phyloP scores from a whole-genome alignment of 108 stramenopile species.

The Stephanodiscus triporus region DNA sequence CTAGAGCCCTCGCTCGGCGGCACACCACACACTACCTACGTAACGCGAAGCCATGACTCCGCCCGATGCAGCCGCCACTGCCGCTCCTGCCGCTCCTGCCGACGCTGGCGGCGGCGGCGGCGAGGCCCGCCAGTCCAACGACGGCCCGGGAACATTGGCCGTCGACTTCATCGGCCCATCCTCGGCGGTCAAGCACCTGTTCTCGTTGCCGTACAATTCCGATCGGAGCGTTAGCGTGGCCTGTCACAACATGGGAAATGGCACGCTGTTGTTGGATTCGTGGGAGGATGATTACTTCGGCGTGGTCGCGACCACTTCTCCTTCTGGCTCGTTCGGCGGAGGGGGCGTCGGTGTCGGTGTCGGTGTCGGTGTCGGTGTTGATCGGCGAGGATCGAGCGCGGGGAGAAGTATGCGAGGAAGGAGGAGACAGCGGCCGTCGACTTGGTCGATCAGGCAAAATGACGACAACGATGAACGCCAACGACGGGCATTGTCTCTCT shows the following conservation, averaged over 20 bases:
- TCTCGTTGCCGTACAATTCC: slow-evolving; percentile 68
- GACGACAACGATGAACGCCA: not conserved
- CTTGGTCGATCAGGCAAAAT: slow-evolving; percentile 20
- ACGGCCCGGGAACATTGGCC: not conserved
- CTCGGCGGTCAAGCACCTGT: slow-evolving; percentile 68
- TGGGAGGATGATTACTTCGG: slow-evolving; percentile 25
- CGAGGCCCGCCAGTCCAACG: too few relatives aligned
- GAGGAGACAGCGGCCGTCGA: slow-evolving; percentile 32
- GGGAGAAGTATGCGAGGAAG: slow-evolving; percentile 20
- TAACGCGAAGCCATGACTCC: too few relatives aligned
- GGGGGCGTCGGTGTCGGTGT: not conserved
- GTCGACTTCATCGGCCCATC: slow-evolving; percentile 80
- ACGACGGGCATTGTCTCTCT: not conserved
- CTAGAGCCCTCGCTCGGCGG: too few relatives aligned
- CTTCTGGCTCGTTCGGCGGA: not conserved
- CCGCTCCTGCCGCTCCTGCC: too few relatives aligned
- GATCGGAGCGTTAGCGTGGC: slow-evolving; percentile 64
- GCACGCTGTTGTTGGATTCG: slow-evolving; percentile 72
- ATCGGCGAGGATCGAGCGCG: not conserved
- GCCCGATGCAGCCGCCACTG: too few relatives aligned
- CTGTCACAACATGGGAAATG: slow-evolving; percentile 74
- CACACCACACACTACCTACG: too few relatives aligned
- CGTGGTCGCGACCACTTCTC: not conserved
- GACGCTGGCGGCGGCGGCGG: too few relatives aligned
- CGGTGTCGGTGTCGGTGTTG: not conserved